phyloP scores from a whole-genome alignment of 768 basidiomycete species.

The Boletus rubropictus region DNA sequence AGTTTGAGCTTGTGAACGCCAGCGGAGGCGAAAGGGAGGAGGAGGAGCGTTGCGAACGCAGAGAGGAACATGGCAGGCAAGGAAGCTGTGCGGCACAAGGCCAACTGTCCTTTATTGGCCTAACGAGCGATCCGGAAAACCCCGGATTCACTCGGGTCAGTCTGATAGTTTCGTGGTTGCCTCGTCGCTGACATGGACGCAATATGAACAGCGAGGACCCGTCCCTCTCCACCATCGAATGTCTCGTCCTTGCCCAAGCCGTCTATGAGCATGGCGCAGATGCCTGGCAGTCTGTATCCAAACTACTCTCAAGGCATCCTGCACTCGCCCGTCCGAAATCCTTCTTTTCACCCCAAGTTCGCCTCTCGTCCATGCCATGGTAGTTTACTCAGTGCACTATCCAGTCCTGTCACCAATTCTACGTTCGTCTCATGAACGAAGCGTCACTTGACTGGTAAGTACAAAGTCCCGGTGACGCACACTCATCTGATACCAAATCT shows the following conservation, averaged over 20 bases:
- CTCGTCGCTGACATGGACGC: slow-evolving; percentile 3
- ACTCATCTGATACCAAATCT: neutral
- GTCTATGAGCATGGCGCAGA: slow-evolving; percentile 74
- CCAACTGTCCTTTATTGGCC: slow-evolving; percentile 22
- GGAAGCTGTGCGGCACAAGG: slow-evolving; percentile 5
- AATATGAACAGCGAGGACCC: slow-evolving; percentile 8
- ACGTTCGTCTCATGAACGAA: slow-evolving; percentile 62
- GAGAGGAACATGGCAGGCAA: slow-evolving; percentile 40
- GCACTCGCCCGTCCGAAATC: slow-evolving; percentile 55
- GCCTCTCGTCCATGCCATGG: slow-evolving; percentile 12
- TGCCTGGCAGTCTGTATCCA: slow-evolving; percentile 63
- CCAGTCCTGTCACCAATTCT: slow-evolving; percentile 65
- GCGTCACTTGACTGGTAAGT: slow-evolving; percentile 60
- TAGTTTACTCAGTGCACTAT: slow-evolving; percentile 18
- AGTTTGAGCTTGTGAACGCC: slow-evolving; percentile 84
- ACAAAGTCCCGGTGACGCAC: neutral
- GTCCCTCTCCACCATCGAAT: slow-evolving; percentile 46
- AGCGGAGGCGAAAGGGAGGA: slow-evolving; percentile 44
- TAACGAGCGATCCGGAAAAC: slow-evolving; percentile 8
- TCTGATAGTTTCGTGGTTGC: neutral
- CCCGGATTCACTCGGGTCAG: slow-evolving; percentile 18
- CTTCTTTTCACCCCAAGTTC: slow-evolving; percentile 66
- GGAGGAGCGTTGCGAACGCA: slow-evolving; percentile 33
- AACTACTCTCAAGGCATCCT: slow-evolving; percentile 65
- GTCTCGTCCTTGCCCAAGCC: slow-evolving; percentile 79